Percentiles rank a stretch among this genome's conserved stretches.
Conservation (phyloP, 768 basidiomycete species). For the Psilocybe sp. region DNA sequence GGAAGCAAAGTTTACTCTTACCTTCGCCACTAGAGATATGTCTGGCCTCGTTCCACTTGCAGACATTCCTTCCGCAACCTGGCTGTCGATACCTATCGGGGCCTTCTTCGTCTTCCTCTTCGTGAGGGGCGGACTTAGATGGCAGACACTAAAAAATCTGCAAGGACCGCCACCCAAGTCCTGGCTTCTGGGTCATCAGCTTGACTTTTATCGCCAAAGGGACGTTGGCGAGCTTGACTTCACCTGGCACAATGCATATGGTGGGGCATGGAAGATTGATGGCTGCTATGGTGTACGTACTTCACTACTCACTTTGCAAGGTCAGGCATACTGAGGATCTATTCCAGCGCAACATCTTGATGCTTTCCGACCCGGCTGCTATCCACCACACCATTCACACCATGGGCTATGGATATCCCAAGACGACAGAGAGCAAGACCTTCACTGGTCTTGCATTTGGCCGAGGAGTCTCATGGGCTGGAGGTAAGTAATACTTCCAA, state of each 20-base stretch:
- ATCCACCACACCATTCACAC: constrained; percentile 9
- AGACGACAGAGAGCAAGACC: constrained; percentile 7
- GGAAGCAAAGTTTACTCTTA: no score
- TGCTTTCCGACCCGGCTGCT: constrained; percentile 7
- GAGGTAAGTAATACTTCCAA: constrained; percentile 2
- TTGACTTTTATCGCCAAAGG: constrained; percentile 7
- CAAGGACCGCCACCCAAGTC: constrained; percentile 1
- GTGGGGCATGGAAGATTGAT: constrained; percentile 10
- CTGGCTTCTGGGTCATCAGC: constrained; percentile 8
- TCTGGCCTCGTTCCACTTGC: neutral
- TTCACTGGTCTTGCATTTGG: constrained; percentile 7
- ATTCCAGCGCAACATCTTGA: constrained; percentile 7
- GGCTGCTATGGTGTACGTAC: constrained; percentile 7
- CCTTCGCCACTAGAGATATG: neutral
- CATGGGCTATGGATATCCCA: constrained; percentile 10
- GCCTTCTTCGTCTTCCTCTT: constrained; percentile 1
- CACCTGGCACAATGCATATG: constrained; percentile 8
- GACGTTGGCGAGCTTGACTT: constrained; percentile 10
- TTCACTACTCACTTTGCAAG: neutral
- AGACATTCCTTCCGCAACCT: neutral
- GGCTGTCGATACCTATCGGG: neutral
- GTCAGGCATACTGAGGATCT: neutral
- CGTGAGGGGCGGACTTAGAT: constrained; percentile 3
- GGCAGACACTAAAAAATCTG: constrained; percentile 9
- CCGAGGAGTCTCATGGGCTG: constrained; percentile 8